A percentile compares a stretch with the other conserved stretches of the same genome.
phyloP scores from a whole-genome alignment of 1,139 yeast genomes.

The Wickerhamomyces sp. region DNA sequence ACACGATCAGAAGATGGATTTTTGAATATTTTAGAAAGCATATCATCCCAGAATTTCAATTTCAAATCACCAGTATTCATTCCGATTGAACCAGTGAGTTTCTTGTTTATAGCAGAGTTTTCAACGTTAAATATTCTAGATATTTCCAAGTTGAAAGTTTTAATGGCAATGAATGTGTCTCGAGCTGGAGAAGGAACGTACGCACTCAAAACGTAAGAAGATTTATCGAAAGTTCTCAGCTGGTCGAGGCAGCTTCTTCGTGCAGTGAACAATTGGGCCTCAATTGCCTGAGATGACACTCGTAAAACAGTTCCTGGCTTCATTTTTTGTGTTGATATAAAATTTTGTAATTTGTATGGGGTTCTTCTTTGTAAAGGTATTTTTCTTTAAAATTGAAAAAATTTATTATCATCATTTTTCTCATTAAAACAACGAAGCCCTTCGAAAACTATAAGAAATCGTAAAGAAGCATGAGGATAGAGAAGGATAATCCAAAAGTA shows the following conservation, averaged over 20 bases:
- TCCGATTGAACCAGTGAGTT: conserved; percentile 31
- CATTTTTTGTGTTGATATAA: not conserved
- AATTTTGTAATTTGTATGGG: not conserved
- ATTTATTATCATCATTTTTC: too few species aligned
- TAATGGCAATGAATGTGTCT: conserved; percentile 61
- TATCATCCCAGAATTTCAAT: conserved; percentile 60
- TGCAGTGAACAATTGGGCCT: conserved; percentile 9
- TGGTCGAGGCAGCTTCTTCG: conserved; percentile 7
- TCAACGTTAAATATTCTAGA: conserved; percentile 49
- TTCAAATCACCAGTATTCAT: conserved; percentile 47
- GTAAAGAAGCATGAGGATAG: conserved; percentile 8
- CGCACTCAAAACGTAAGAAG: conserved; percentile 62
- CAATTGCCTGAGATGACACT: not conserved
- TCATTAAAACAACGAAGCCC: too few species aligned
- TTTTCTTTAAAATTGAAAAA: too few species aligned
- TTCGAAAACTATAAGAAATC: too few species aligned
- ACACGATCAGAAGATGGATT: conserved; percentile 34
- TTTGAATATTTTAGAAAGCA: conserved; percentile 38
- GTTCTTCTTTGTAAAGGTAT: too few species aligned
- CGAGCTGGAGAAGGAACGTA: conserved; percentile 66
- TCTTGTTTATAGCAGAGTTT: conserved; percentile 30
- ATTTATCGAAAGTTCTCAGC: conserved; percentile 48
- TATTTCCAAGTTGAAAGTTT: conserved; percentile 66
- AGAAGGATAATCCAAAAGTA: conserved; percentile 26
- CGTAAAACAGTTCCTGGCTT: not conserved